These are phyloP conservation scores for Poa annua DNA, from an alignment of 176 grass and related monocot genomes.

Conservation along the genomic window DNA sequence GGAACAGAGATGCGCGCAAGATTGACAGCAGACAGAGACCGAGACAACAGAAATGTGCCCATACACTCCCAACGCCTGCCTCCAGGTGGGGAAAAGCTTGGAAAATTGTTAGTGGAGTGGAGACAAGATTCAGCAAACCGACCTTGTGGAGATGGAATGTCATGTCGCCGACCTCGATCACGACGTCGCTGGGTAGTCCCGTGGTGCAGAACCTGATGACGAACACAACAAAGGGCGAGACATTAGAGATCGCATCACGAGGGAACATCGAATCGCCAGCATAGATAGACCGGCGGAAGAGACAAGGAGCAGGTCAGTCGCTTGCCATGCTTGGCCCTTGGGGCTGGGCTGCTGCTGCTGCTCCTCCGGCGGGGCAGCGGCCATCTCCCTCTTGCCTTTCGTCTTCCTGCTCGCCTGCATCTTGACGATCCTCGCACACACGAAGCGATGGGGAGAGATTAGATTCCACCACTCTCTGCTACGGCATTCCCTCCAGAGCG, in stretches of 20 bases:
- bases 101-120: not conserved
- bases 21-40: slow-evolving; percentile 2
- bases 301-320: not conserved
- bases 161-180: slow-evolving; percentile 96
- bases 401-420: slow-evolving; percentile 53
- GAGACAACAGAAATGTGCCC: not conserved
- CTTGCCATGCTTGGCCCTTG: slow-evolving; percentile 90
- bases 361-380: slow-evolving; percentile 2
- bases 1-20: not conserved
- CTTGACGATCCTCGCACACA: not conserved
- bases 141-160: slow-evolving; percentile 99
- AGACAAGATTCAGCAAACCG: slow-evolving; percentile 11
- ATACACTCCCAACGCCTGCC: not conserved
- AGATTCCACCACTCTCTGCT: slow-evolving; percentile 5
- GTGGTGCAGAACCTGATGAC: slow-evolving; percentile 93
- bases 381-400: slow-evolving; percentile 43
- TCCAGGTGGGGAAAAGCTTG: not conserved
- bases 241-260: slow-evolving; percentile 28
- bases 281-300: not conserved
- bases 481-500: slow-evolving; percentile 45
- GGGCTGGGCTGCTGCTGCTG: slow-evolving; percentile 46
- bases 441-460: not conserved
- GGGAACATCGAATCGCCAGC: slow-evolving; percentile 4
- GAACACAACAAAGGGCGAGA: not conserved
- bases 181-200: slow-evolving; percentile 89